phyloP scores from a whole-genome alignment of 2,329 filamentous ascomycete species.

The Nannizzia gypsea region DNA sequence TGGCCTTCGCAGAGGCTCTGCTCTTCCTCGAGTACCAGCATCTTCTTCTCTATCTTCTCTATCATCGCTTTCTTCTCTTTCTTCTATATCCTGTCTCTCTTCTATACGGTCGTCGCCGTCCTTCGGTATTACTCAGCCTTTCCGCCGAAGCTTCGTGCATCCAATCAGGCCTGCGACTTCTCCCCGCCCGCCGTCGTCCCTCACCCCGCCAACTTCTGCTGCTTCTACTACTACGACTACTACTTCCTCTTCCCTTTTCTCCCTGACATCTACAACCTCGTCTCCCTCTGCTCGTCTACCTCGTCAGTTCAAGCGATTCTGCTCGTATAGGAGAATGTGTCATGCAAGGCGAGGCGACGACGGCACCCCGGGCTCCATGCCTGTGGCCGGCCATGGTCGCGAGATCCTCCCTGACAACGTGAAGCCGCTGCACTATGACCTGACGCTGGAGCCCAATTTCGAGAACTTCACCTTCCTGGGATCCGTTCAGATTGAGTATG shows the following conservation, averaged over 20 bases:
- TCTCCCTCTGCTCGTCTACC: constrained; percentile 9
- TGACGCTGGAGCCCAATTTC: constrained; percentile 85
- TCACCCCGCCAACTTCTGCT: neutral
- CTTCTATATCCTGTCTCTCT: neutral
- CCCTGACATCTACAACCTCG: neutral
- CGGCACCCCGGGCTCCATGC: constrained; percentile 43
- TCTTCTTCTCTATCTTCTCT: neutral
- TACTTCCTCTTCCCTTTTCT: neutral
- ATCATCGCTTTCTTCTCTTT: neutral
- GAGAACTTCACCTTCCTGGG: constrained; percentile 79
- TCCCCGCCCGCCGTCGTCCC: neutral
- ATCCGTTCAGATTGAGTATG: constrained; percentile 66
- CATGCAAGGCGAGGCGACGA: constrained; percentile 41
- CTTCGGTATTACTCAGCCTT: neutral
- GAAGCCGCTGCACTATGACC: constrained; percentile 79
- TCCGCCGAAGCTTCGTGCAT: neutral
- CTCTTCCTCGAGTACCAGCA: neutral
- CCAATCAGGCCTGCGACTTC: neutral
- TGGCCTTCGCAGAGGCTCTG: neutral
- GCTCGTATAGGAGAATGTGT: constrained; percentile 67
- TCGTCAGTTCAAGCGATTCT: constrained; percentile 43
- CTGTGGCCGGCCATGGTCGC: constrained; percentile 51
- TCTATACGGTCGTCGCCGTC: neutral
- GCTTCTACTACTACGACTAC: too few species aligned
- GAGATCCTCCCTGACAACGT: constrained; percentile 87